Conservation (phyloP, 257 asterid species). For the Marsdenia floribunda region DNA sequence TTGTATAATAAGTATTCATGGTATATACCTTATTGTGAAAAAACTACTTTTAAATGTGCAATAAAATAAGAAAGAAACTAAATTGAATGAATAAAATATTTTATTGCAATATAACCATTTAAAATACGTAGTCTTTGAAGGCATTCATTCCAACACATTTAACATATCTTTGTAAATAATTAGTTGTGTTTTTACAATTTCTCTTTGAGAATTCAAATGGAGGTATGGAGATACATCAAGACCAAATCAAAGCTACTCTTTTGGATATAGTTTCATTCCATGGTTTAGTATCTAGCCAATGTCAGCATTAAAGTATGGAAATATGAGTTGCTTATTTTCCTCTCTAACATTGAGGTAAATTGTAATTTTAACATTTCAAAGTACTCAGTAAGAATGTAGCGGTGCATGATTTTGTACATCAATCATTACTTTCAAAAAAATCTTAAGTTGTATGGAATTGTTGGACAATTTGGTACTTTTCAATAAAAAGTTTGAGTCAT, state of each 20-base stretch:
- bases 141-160: too few relatives aligned
- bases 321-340: neutral
- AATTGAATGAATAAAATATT: too few relatives aligned
- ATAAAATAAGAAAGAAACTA: too few relatives aligned
- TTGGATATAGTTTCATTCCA: constrained; percentile 59
- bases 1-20: too few relatives aligned
- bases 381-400: neutral
- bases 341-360: neutral
- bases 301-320: neutral
- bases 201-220: constrained; percentile 51
- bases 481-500: too few relatives aligned
- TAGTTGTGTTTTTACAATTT: neutral
- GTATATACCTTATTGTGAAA: too few relatives aligned
- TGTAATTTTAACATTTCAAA: neutral
- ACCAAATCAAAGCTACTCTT: constrained; percentile 58
- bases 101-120: too few relatives aligned
- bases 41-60: too few relatives aligned
- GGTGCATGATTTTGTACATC: neutral
- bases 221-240: constrained; percentile 48
- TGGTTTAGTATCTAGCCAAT: constrained; percentile 34
- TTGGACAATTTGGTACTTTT: too few relatives aligned
- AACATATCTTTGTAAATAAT: neutral
- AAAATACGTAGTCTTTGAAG: too few relatives aligned
- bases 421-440: neutral
- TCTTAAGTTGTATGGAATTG: neutral